A percentile compares a stretch with the other conserved stretches of the same genome.
phyloP scores from a whole-genome alignment of 352 stramenopile species.

The Phytopythium helicoides region DNA sequence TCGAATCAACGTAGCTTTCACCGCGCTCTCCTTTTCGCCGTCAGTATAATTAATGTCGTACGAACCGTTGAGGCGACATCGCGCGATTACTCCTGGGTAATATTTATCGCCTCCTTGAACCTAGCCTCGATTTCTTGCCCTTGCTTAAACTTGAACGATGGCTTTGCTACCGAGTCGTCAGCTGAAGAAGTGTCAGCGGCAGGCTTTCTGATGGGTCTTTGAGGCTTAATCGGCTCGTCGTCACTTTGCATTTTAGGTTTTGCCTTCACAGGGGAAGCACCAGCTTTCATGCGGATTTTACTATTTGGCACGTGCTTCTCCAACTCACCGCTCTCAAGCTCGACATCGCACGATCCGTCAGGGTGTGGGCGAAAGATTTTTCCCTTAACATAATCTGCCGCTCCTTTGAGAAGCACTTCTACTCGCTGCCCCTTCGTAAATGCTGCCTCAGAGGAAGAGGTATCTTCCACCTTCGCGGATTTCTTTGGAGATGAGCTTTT shows the following conservation, averaged over 20 bases:
- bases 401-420: constrained; percentile 51
- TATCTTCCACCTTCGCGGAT: constrained; percentile 16
- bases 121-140: constrained; percentile 40
- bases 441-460: constrained; percentile 28
- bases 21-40: constrained; percentile 32
- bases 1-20: constrained; percentile 26
- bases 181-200: constrained; percentile 24
- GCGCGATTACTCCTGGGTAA: constrained; percentile 45
- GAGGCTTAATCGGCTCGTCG: constrained; percentile 42
- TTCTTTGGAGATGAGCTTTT: constrained; percentile 13
- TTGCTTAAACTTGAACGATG: constrained; percentile 29
- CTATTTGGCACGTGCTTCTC: constrained; percentile 34
- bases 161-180: constrained; percentile 32
- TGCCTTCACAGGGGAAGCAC: constrained; percentile 24
- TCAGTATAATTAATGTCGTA: constrained; percentile 81
- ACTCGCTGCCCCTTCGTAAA: constrained; percentile 57
- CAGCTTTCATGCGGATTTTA: constrained; percentile 29
- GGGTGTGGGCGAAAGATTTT: constrained; percentile 37
- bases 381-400: constrained; percentile 41
- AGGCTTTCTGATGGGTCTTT: constrained; percentile 31
- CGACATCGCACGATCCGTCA: constrained; percentile 66
- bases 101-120: constrained; percentile 58
- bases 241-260: constrained; percentile 37
- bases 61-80: constrained; percentile 55
- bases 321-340: constrained; percentile 61